A percentile compares a stretch with the other conserved stretches of the same genome.
Evolutionary conservation across 192 early-diverging fungal genomes (phyloP).

Genomic region (Haplosporangium gracile): DNA sequence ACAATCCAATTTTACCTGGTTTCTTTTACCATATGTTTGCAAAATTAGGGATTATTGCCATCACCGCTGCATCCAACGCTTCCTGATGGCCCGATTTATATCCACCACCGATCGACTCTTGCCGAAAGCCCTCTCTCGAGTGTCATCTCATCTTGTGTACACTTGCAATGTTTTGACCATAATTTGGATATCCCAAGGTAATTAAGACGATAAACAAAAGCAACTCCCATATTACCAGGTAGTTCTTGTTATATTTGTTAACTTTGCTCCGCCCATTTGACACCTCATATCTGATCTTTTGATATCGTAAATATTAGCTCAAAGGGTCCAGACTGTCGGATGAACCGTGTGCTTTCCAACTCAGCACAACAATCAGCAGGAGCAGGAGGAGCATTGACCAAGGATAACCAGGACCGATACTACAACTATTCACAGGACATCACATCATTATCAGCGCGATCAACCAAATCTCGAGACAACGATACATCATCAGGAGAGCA

Average conservation of each 20-base stretch:
- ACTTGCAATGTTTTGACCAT: slow-evolving; percentile 34
- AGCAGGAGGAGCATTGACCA: not conserved
- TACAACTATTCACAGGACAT: not conserved
- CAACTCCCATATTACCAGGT: too few species aligned
- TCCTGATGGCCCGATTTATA: slow-evolving; percentile 48
- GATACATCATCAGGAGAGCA: slow-evolving; percentile 17
- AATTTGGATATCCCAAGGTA: slow-evolving; percentile 6
- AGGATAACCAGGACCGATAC: not conserved
- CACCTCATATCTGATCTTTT: not conserved
- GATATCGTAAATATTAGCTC: not conserved
- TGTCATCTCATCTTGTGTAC: slow-evolving; percentile 20
- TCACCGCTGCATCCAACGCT: slow-evolving; percentile 26
- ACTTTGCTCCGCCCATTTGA: not conserved
- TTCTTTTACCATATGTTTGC: not conserved
- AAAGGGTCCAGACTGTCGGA: slow-evolving; percentile 5
- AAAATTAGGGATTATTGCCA: slow-evolving; percentile 5
- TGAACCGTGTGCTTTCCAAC: not conserved
- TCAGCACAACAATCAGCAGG: not conserved
- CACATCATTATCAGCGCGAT: not conserved
- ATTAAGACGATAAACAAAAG: too few species aligned
- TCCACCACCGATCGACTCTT: slow-evolving; percentile 46
- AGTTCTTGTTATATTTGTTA: too few species aligned
- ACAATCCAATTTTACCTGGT: slow-evolving; percentile 1
- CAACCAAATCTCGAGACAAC: not conserved
- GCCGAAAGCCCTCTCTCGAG: slow-evolving; percentile 14